Evolutionary conservation across 805 yeast species (phyloP).

Genomic region (Nakazawaea populi): DNA sequence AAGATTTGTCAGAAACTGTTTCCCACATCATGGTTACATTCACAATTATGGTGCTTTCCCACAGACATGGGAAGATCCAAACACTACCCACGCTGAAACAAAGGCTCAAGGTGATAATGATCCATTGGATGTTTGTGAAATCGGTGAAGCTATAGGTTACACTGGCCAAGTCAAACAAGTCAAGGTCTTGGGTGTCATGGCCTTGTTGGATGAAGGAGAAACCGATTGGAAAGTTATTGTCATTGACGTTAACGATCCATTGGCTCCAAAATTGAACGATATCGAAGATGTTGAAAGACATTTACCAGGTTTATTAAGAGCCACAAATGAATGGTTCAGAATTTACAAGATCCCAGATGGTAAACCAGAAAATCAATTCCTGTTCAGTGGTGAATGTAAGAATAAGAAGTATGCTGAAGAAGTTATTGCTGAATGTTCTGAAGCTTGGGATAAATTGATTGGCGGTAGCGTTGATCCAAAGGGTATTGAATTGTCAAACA

Average conservation of each 20-base stretch:
- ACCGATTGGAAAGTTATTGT: slow-evolving; percentile 91
- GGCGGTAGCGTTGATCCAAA: slow-evolving; percentile 56
- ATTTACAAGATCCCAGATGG: slow-evolving; percentile 98
- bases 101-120: slow-evolving; percentile 76
- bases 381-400: slow-evolving; percentile 92
- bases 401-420: slow-evolving; percentile 82
- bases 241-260: slow-evolving; percentile 81
- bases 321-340: slow-evolving; percentile 97
- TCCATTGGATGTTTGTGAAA: slow-evolving; percentile 82
- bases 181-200: slow-evolving; percentile 90
- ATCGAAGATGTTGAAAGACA: slow-evolving; percentile 85
- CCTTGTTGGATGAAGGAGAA: slow-evolving; percentile 89
- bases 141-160: slow-evolving; percentile 59
- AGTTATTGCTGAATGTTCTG: slow-evolving; percentile 73
- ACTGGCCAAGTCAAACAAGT: slow-evolving; percentile 81
- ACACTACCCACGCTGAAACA: slow-evolving; percentile 56
- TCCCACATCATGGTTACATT: slow-evolving; percentile 98
- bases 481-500: slow-evolving; percentile 72
- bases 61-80: slow-evolving; percentile 84
- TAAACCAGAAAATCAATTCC: slow-evolving; percentile 93
- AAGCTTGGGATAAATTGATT: slow-evolving; percentile 77
- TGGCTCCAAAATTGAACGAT: slow-evolving; percentile 81
- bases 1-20: slow-evolving; percentile 93
- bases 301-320: slow-evolving; percentile 88
- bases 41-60: slow-evolving; percentile 99